Base-by-base conservation (phyloP, 2,329 filamentous ascomycete species). In the Alternaria viburni region DNA sequence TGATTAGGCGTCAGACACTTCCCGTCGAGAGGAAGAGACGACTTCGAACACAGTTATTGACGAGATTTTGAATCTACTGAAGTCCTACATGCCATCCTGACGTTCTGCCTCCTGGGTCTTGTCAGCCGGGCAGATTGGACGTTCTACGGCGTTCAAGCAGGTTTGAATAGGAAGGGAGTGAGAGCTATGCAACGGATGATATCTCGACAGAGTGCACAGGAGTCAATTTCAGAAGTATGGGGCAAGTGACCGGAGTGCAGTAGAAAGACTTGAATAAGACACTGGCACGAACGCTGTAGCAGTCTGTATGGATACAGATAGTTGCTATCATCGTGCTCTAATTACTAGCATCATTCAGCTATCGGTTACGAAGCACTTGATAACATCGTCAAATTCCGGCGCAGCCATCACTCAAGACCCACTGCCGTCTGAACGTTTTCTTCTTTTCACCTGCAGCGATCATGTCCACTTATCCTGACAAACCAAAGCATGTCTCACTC, bases 1-100 rank as follows among this genome's bases (percentile, higher is more conserved):
- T 45, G 59, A 65, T 44, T 65, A 65, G 62, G 44, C 52, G 13
- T 30, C 57, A 44, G 11, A 47, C 43, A 30, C 54, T 32, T 47
- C 43, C 5, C 54, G 23, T 13, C 19, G 0, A 21, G 25, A 15
- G 15, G 43, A 6, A 47, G 25, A 36, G 5, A 13, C n/a, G 10
- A 3, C 23, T 30, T 15, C 26, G 30, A 28, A 32, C 13, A 17
- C 43, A 10, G 17, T 7, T 9, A n/a, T 45, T 17, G 43, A 13
- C 26, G 44, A 56, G 9, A 56, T 56, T 13, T 26, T 56, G 26
- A 5, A 3, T 30, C 43, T 56, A 13, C 54, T 56, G 5, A 19
- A 56, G 10, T 12, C 6, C 2, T 46, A 56, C 3, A 17, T 12
- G 13, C 26, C 17, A 3, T 32, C 19, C 28, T 47, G 12, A 46